phyloP scores from a whole-genome alignment of 306 rosid species.

The Dalbergia cochinchinensis region DNA sequence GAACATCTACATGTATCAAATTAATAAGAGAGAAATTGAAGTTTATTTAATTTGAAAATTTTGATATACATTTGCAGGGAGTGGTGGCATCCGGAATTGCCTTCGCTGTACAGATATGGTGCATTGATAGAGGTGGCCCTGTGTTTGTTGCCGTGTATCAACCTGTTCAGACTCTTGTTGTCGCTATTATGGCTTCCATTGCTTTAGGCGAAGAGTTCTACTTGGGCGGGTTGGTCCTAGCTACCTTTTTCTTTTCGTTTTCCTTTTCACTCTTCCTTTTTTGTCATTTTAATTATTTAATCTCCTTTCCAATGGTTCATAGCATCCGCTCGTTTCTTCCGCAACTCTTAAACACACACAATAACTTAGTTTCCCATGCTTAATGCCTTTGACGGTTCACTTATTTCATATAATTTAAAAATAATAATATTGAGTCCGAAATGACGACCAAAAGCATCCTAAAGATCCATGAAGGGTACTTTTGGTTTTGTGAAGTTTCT shows the following conservation, averaged over 20 bases:
- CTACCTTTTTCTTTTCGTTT: not conserved
- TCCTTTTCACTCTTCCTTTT: not conserved
- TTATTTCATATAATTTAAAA: not conserved
- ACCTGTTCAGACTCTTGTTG: slow-evolving; percentile 98
- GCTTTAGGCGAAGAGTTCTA: slow-evolving; percentile 96
- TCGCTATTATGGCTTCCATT: slow-evolving; percentile 94
- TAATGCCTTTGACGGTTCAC: slow-evolving; percentile 1
- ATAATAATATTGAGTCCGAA: slow-evolving; percentile 15
- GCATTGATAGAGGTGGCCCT: slow-evolving; percentile 99
- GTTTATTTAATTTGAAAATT: not conserved
- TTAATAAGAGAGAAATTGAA: not conserved
- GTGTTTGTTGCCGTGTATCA: slow-evolving; percentile 98
- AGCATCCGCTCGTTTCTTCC: not conserved
- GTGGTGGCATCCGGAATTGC: slow-evolving; percentile 99
- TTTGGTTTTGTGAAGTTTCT: not conserved
- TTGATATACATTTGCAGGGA: slow-evolving; percentile 63
- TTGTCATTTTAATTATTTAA: not conserved
- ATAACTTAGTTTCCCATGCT: slow-evolving; percentile 6
- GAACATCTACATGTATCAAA: not conserved
- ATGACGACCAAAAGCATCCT: slow-evolving; percentile 40
- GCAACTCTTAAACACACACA: not conserved
- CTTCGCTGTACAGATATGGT: slow-evolving; percentile 99
- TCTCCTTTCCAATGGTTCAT: not conserved
- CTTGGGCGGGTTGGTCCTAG: slow-evolving; percentile 78
- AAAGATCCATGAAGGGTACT: not conserved